A percentile compares a stretch with the other conserved stretches of the same genome.
Conservation (phyloP, 192 early-diverging fungal species). For the Coemansia sp. region DNA sequence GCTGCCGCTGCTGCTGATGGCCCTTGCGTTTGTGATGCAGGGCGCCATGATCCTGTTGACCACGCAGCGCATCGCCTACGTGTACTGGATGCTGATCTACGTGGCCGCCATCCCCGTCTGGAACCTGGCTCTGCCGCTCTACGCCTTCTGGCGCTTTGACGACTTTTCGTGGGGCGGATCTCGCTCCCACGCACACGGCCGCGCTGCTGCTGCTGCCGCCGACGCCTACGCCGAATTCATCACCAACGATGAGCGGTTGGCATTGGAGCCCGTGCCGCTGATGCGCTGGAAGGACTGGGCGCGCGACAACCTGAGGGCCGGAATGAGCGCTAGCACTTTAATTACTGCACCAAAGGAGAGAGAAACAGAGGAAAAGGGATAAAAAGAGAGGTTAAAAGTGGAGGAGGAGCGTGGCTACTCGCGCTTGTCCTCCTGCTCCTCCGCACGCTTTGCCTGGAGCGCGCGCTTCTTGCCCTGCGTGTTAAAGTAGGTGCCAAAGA, state of each 20-base stretch:
- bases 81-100: constrained; percentile 90
- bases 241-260: constrained; percentile 46
- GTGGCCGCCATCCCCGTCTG: constrained; percentile 85
- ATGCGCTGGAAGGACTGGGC: constrained; percentile 55
- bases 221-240: constrained; percentile 56
- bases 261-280: constrained; percentile 47
- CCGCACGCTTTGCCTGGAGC: constrained; percentile 43
- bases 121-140: constrained; percentile 94
- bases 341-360: not conserved
- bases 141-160: constrained; percentile 94
- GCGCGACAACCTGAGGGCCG: constrained; percentile 20
- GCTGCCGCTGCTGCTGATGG: constrained; percentile 72
- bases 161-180: constrained; percentile 90
- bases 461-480: constrained; percentile 68
- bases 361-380: not conserved
- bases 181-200: constrained; percentile 62
- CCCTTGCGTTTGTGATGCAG: constrained; percentile 80
- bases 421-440: constrained; percentile 51
- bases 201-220: not conserved
- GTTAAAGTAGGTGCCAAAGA: constrained; percentile 76
- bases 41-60: constrained; percentile 89
- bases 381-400: not conserved
- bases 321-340: no score
- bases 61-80: constrained; percentile 75
- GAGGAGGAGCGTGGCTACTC: constrained; percentile 18